Base-by-base conservation (phyloP, 306 rosid species). In the Quercus glauca region DNA sequence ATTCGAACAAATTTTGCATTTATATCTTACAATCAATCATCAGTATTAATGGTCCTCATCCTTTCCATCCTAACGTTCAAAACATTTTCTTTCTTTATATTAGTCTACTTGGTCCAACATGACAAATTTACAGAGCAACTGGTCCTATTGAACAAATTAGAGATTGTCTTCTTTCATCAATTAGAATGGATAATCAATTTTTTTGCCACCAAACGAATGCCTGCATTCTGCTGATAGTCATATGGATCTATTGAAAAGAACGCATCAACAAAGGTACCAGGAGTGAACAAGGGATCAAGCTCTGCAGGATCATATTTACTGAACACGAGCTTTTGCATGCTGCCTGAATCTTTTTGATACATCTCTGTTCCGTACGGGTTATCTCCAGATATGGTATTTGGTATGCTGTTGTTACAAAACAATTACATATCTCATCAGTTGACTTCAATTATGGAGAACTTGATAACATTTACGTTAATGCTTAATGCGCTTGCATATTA, bases 161-260 rank as follows among this genome's bases (percentile, higher is more conserved):
- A 63, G 18, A 84, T 55, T 31, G 72, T 13, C 28, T 67, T 43
- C 63, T 80, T 74, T 69, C 60, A 84, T 85, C 80, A 75, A 55
- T 73, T 81, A 73, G 87, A 82, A 84, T 87, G 89, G 81, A 96
- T 89, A 59, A 86, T 87, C 96, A 96, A 76, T 83, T 88, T 93
- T 74, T 89, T 88, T 31, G 97, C 90, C 81, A 93, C 93, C 90
- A 96, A 76, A 51, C 85, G 86, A 74, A 96, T 88, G 85, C 98
- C 99, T 69, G 99, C 98, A 76, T 80, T 86, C 85, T 91, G 96
- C 79, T 84, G 92, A 87, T 85, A 91, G 77, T 96, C 96, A 35
- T 96, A 96, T 14, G 83, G 80, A 78, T 93, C 96, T 80, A 96
- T 83, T 81, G 97, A 90, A 84, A 96, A 90, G 80, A 85, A 82